Percentiles rank a stretch among this genome's conserved stretches.
phyloP scores from a whole-genome alignment of 2,329 filamentous ascomycete genomes.

The Gaeumannomyces sp. region DNA sequence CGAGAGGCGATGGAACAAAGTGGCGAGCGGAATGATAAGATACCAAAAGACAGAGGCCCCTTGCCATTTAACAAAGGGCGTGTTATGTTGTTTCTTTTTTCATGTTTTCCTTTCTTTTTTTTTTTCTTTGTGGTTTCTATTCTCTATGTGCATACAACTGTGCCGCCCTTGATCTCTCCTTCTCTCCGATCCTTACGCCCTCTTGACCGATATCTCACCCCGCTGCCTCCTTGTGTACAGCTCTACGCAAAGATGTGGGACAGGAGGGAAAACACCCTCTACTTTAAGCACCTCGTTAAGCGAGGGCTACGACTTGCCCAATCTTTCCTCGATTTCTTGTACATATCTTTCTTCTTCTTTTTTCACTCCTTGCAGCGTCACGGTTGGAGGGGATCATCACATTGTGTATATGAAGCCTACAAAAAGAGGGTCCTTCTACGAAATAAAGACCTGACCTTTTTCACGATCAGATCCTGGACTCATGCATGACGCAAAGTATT shows the following conservation, averaged over 20 bases:
- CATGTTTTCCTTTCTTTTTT: not conserved
- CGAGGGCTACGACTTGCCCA: not conserved
- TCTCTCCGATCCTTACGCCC: not conserved
- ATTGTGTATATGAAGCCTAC: not conserved
- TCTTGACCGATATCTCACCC: not conserved
- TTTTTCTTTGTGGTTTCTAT: conserved; percentile 5
- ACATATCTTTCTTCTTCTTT: conserved; percentile 6
- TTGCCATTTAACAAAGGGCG: not conserved
- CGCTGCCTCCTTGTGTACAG: not conserved
- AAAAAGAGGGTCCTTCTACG: not conserved
- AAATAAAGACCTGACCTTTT: not conserved
- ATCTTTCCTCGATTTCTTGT: conserved; percentile 5
- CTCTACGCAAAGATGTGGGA: not conserved
- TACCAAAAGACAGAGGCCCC: not conserved
- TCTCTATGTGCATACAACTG: not conserved
- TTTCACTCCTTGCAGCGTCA: conserved; percentile 4
- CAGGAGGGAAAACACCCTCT: not conserved
- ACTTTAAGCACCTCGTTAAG: not conserved
- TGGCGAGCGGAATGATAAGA: not conserved
- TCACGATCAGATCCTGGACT: not conserved
- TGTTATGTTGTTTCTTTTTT: conserved; percentile 1
- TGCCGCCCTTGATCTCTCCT: not conserved
- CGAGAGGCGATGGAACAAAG: not conserved
- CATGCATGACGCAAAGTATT: not conserved
- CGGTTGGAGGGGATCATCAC: not conserved